Evolutionary conservation across 2,329 filamentous ascomycete genomes (phyloP).

Genomic region (Emergomyces africanus): DNA sequence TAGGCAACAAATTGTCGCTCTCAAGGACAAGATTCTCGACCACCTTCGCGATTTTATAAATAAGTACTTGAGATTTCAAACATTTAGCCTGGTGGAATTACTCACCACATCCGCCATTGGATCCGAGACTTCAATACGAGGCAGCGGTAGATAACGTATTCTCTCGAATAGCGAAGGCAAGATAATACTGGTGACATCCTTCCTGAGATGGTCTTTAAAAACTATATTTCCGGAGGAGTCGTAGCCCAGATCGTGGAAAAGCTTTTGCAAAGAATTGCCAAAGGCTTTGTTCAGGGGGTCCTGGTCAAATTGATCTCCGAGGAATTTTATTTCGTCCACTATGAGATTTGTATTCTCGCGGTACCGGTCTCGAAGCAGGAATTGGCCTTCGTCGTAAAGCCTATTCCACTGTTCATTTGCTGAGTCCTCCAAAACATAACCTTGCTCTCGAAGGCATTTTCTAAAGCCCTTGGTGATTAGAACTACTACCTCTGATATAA

Average conservation of each 20-base stretch:
- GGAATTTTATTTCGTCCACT: slow-evolving; percentile 78
- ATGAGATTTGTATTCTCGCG: slow-evolving; percentile 73
- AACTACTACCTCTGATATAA: background rate
- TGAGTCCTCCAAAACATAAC: slow-evolving; percentile 73
- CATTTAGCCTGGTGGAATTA: background rate
- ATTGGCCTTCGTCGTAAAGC: slow-evolving; percentile 74
- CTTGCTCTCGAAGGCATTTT: slow-evolving; percentile 74
- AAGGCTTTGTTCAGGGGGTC: slow-evolving; percentile 81
- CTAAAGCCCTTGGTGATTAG: slow-evolving; percentile 22
- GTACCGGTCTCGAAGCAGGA: slow-evolving; percentile 81
- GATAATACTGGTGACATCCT: slow-evolving; percentile 78
- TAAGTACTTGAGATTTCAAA: background rate
- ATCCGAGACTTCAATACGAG: slow-evolving; percentile 86
- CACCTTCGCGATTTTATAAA: slow-evolving; percentile 32
- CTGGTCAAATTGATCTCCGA: slow-evolving; percentile 77
- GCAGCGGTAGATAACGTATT: slow-evolving; percentile 79
- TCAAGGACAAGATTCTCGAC: slow-evolving; percentile 93
- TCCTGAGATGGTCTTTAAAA: slow-evolving; percentile 89
- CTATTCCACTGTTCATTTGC: slow-evolving; percentile 72
- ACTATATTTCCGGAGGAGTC: slow-evolving; percentile 69
- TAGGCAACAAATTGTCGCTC: slow-evolving; percentile 93
- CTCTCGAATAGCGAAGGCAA: slow-evolving; percentile 72
- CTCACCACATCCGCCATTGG: slow-evolving; percentile 59
- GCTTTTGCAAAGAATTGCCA: slow-evolving; percentile 58
- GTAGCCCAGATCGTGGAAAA: slow-evolving; percentile 83